phyloP scores from a whole-genome alignment of 129 eudicot species.

The Helichrysum umbraculigerum region DNA sequence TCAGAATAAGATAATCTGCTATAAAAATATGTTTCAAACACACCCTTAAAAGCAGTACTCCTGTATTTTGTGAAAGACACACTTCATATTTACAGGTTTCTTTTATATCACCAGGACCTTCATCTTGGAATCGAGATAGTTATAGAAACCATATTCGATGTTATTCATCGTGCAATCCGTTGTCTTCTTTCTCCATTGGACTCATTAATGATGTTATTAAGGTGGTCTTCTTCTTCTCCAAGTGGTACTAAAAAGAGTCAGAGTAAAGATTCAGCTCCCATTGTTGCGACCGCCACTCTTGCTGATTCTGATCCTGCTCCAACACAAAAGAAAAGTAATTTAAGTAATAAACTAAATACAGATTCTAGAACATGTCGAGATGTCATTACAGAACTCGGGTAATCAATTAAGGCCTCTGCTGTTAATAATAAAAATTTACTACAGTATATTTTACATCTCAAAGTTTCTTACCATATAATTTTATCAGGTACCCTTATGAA shows the following conservation, averaged over 20 bases:
- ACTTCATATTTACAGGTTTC: constrained; percentile 13
- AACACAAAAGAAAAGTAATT: constrained; percentile 49
- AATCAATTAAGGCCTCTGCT: constrained; percentile 29
- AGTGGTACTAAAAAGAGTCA: constrained; percentile 14
- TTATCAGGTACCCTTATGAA: constrained; percentile 91
- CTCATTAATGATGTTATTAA: constrained; percentile 44
- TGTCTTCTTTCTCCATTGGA: constrained; percentile 73
- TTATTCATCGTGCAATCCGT: constrained; percentile 61
- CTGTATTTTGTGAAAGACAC: background rate
- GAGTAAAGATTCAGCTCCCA: constrained; percentile 32
- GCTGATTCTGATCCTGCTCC: constrained; percentile 68
- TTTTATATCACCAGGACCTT: constrained; percentile 58
- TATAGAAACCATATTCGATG: constrained; percentile 79
- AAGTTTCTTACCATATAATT: background rate
- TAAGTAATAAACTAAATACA: constrained; percentile 55
- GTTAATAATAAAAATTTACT: background rate
- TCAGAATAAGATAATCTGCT: background rate
- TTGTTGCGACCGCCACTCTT: constrained; percentile 57
- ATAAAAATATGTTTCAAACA: background rate
- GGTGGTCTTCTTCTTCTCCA: constrained; percentile 46
- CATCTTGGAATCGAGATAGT: constrained; percentile 74
- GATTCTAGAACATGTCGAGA: constrained; percentile 92
- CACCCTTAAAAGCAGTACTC: too few species aligned
- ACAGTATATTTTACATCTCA: background rate
- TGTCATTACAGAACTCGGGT: constrained; percentile 96